Conservation (phyloP, 441 rosid species). For the Pelargonium cotyledonis region DNA sequence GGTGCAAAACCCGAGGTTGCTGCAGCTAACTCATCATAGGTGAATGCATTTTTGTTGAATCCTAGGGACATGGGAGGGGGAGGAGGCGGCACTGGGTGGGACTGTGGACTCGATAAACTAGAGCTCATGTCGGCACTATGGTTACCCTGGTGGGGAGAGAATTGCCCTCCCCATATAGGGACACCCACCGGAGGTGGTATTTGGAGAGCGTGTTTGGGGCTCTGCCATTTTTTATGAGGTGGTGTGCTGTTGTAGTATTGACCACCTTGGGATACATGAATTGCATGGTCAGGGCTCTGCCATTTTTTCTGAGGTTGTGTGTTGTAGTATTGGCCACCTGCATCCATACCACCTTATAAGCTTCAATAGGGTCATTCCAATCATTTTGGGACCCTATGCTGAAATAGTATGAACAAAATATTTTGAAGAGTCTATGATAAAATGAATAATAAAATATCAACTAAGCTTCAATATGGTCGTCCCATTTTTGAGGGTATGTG, state of each 20-base stretch:
- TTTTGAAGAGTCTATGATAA: too few relatives aligned
- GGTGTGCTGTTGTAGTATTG: background rate
- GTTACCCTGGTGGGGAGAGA: background rate
- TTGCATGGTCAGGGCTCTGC: too few relatives aligned
- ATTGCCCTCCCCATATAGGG: background rate
- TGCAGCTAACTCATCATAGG: constrained; percentile 32
- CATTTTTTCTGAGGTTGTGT: too few relatives aligned
- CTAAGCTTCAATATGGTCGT: too few relatives aligned
- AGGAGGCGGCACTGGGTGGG: constrained; percentile 4
- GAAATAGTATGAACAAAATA: too few relatives aligned
- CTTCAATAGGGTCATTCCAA: too few relatives aligned
- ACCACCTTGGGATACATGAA: background rate
- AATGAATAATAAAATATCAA: too few relatives aligned
- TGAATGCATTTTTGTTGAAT: constrained; percentile 31
- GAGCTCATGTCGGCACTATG: background rate
- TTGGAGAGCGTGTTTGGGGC: background rate
- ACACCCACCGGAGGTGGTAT: background rate
- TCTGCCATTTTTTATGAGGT: background rate
- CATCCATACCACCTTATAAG: too few relatives aligned
- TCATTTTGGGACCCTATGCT: too few relatives aligned
- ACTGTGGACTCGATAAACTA: background rate
- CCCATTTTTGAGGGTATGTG: too few relatives aligned
- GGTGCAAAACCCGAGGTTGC: constrained; percentile 42
- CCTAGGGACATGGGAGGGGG: background rate
- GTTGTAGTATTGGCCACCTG: too few relatives aligned